Base-by-base conservation (phyloP, 1,139 yeast species). In the Trichomonascaceae sp. region DNA sequence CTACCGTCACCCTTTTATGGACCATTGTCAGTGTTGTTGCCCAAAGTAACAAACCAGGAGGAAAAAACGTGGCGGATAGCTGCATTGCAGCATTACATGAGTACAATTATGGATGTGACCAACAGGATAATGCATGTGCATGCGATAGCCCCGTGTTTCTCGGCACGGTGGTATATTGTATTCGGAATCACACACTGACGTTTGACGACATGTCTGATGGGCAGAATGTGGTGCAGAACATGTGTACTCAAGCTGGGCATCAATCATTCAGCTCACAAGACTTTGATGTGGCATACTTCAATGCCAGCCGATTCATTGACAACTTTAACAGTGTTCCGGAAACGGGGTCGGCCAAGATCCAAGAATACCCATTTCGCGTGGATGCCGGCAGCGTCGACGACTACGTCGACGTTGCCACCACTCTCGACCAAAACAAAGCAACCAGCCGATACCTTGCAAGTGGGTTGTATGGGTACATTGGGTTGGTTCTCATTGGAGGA, bases 61-160 rank as follows among this genome's bases (percentile, higher is more conserved):
- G 26, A 6, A 25, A 29, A 4, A 36, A 31, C 18, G 16, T 37
- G 9, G 39, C 37, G 18, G 37, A 36, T 3, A 31, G 39, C n/a
- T 39, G 42, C 28, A 37, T 39, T 33, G 35, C 38, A 14, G 36
- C 42, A 2, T 33, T 31, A 2, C 37, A 35, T 13, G 22, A 20
- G 16, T 39, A 29, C 31, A 33, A 35, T n/a, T 39, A 37, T 28
- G 42, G 42, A 4, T 39, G 42, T 28, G 36, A 32, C 9, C n/a
- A n/a, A n/a, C 23, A 20, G 11, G 23, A 20, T 20, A 31, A 32
- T 16, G 20, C 26, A 13, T 34, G 40, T 26, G 34, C 32, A 13
- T 33, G 39, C 31, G 11, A 20, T 13, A 29, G 22, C 20, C 33
- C 34, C 5, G 34, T 34, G 11, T 37, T 31, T 17, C 31, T 37